Evolutionary conservation across 345 rosid species (phyloP), one percentile per base, ranked within the genome.

Genomic region (Eutrema japonicum): DNA sequence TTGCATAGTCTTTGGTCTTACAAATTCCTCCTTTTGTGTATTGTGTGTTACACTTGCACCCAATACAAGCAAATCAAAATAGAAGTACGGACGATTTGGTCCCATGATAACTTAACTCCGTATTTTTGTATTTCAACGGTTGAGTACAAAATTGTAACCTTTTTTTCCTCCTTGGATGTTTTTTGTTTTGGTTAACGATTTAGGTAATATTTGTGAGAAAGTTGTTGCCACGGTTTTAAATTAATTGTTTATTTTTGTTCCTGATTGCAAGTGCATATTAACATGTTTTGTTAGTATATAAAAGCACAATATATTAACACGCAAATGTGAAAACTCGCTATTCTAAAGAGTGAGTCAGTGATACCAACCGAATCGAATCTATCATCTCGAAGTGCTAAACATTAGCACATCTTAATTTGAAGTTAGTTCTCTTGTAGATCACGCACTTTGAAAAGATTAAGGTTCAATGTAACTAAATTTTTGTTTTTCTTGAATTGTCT

Each of bases 81-180:
- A 13, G 5, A 59, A 52, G 75, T 72, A 43, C 54, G 64, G 55
- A 10, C 52, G 16, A 18, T 64, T 54, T 72, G 63, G 70, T 43
- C 62, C 70, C 70, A 52, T 62, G 43, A 22, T 53, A 8, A 18
- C 53, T 52, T 22, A 63, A 33, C 27, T 32, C 45, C 43, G 4
- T 62, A 42, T 9, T 12, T 56, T 56, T 68, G 64, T 42, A 43
- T 42, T 10, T 45, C 8, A 18, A 33, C 22, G 22, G 32, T 12
- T 22, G 36, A 7, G 18, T 55, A 30, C 45, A 33, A 43, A 32
- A 1, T 45, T 18, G 26, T 11, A n/a, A 7, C 1, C 9, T 6
- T 2, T n/a, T n/a, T n/a, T n/a, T n/a, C n/a, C n/a, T 27, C 3
- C 26, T 53, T 41, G n/a, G 60, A 30, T 51, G 3, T 18, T 3